These are phyloP conservation scores for Nasturtium officinale DNA, from an alignment of 345 rosid species.

Conservation along the genomic window DNA sequence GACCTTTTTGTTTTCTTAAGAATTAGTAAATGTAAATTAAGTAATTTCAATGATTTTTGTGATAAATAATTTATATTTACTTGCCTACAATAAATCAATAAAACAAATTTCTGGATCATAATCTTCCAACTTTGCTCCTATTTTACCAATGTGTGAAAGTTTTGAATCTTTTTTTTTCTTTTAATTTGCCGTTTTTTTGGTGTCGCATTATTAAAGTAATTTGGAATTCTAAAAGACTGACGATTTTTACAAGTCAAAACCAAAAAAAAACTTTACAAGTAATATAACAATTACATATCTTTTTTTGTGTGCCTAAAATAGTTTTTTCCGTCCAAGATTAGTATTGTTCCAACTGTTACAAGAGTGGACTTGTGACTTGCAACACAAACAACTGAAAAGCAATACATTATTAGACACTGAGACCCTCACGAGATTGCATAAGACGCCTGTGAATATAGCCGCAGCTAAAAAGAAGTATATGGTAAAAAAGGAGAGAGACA, in stretches of 20 bases:
- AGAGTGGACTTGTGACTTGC: constrained; percentile 36
- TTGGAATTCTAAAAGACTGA: not conserved
- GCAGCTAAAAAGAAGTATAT: constrained; percentile 26
- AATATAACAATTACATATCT: not conserved
- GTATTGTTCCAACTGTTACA: constrained; percentile 22
- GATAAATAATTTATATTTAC: too few species aligned
- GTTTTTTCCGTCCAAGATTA: not conserved
- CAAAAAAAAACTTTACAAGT: not conserved
- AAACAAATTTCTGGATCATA: not conserved
- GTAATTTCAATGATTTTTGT: not conserved
- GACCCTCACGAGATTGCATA: constrained; percentile 41
- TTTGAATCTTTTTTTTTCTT: not conserved
- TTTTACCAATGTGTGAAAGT: not conserved
- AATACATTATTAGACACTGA: constrained; percentile 12
- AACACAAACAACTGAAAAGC: constrained; percentile 41
- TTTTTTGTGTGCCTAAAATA: not conserved
- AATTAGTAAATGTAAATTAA: not conserved
- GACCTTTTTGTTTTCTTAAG: not conserved
- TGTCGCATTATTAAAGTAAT: not conserved
- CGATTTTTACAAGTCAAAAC: not conserved
- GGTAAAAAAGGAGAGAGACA: not conserved
- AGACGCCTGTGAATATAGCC: constrained; percentile 40
- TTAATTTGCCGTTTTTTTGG: not conserved
- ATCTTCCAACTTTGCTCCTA: not conserved
- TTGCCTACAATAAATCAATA: not conserved